phyloP scores from a whole-genome alignment of 2,329 filamentous ascomycete genomes.

The Botryotinia calthae region DNA sequence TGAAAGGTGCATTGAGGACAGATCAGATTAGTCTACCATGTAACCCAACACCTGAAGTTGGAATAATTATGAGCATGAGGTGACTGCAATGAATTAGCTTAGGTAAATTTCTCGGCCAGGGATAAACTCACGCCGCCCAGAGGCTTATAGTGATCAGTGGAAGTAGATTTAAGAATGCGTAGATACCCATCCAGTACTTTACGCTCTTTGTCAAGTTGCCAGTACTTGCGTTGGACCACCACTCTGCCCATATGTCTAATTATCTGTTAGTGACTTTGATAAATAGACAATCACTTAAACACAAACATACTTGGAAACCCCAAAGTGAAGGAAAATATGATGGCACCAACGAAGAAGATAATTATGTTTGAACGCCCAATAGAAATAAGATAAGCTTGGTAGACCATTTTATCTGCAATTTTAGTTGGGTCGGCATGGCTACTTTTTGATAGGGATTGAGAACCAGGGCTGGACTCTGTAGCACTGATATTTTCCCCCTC shows the following conservation, averaged over 20 bases:
- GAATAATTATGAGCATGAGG: slow-evolving; percentile 46
- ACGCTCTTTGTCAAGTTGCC: background rate
- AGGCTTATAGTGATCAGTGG: background rate
- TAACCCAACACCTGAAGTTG: slow-evolving; percentile 38
- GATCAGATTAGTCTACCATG: slow-evolving; percentile 49
- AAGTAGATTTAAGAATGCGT: background rate
- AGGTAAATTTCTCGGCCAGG: background rate
- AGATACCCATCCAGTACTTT: slow-evolving; percentile 1
- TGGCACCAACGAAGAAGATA: background rate
- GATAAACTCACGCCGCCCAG: background rate
- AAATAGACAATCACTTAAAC: background rate
- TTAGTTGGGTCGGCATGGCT: background rate
- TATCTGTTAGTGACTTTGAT: background rate
- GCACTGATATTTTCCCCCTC: background rate
- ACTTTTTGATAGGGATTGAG: background rate
- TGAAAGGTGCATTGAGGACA: slow-evolving; percentile 44
- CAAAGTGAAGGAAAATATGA: background rate
- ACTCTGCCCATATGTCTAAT: background rate
- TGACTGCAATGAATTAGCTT: background rate
- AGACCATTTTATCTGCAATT: background rate
- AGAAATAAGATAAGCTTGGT: background rate
- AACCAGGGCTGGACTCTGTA: background rate
- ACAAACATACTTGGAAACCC: background rate
- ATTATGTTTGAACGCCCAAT: background rate
- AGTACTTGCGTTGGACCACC: background rate